Conservation (phyloP, 1,284 basidiomycete species). For the Melampsora larici-populina region DNA sequence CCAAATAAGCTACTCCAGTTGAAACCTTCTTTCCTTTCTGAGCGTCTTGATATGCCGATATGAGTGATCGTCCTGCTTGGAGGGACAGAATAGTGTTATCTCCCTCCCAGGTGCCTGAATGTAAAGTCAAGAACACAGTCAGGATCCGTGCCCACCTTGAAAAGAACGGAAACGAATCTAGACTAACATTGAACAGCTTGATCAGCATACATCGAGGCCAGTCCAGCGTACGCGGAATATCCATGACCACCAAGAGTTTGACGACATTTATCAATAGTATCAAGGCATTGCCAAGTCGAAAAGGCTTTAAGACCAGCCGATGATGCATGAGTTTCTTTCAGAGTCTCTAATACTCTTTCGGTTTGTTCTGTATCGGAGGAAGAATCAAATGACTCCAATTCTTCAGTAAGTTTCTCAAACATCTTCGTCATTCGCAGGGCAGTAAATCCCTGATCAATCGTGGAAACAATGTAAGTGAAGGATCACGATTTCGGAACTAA, state of each 20-base stretch:
- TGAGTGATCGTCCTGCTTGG: constrained; percentile 52
- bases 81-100: constrained; percentile 54
- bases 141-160: neutral
- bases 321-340: constrained; percentile 63
- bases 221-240: constrained; percentile 61
- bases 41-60: constrained; percentile 51
- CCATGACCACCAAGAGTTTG: constrained; percentile 62
- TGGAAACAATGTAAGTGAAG: constrained; percentile 42
- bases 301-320: constrained; percentile 63
- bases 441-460: constrained; percentile 14
- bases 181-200: constrained; percentile 59
- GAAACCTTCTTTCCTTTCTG: constrained; percentile 51
- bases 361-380: constrained; percentile 51
- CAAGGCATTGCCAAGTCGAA: constrained; percentile 62
- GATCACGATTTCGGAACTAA: neutral
- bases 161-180: neutral
- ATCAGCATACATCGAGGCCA: constrained; percentile 60
- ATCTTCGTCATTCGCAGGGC: constrained; percentile 49
- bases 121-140: neutral
- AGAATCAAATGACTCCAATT: constrained; percentile 60
- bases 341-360: constrained; percentile 56
- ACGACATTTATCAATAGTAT: constrained; percentile 61
- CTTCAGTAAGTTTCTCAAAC: constrained; percentile 56
- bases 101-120: constrained; percentile 51
- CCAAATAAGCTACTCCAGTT: constrained; percentile 50